phyloP scores from a whole-genome alignment of 495 filamentous ascomycete species.

The Penicillium antarcticum region DNA sequence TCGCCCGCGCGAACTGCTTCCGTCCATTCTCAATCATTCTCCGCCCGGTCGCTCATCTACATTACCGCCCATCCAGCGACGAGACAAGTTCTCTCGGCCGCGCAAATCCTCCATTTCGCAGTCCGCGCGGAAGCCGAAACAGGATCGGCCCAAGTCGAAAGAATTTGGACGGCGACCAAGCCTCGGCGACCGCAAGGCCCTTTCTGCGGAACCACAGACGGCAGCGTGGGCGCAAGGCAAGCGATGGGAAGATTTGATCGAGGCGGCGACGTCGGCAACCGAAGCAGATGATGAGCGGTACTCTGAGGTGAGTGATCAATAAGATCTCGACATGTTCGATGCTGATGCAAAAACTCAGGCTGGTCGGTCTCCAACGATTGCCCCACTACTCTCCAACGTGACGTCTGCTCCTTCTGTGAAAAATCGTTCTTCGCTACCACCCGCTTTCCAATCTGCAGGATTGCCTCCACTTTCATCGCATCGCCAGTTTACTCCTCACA shows the following conservation, averaged over 20 bases:
- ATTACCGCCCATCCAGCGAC: constrained; percentile 73
- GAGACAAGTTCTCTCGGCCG: constrained; percentile 60
- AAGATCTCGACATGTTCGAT: not conserved
- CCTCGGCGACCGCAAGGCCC: constrained; percentile 73
- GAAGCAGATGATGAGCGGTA: constrained; percentile 84
- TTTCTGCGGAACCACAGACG: constrained; percentile 74
- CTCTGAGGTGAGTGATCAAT: constrained; percentile 42
- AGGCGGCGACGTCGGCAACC: constrained; percentile 84
- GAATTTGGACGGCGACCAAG: constrained; percentile 64
- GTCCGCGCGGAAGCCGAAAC: constrained; percentile 65
- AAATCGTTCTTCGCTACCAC: constrained; percentile 77
- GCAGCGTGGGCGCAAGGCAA: constrained; percentile 74
- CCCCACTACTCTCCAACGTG: constrained; percentile 39
- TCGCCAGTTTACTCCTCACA: constrained; percentile 58
- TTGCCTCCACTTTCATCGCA: constrained; percentile 42
- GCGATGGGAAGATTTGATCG: constrained; percentile 91
- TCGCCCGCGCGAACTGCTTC: constrained; percentile 68
- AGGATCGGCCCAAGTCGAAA: constrained; percentile 73
- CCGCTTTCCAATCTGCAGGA: constrained; percentile 44
- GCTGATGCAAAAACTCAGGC: constrained; percentile 24
- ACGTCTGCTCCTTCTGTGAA: constrained; percentile 43
- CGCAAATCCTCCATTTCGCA: constrained; percentile 83
- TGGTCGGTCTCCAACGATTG: constrained; percentile 64
- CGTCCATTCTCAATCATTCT: constrained; percentile 75
- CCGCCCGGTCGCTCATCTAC: constrained; percentile 85